A percentile compares a stretch with the other conserved stretches of the same genome.
These are phyloP conservation scores for Camelina neglecta DNA, from an alignment of 345 rosid species.

Conservation along the genomic window DNA sequence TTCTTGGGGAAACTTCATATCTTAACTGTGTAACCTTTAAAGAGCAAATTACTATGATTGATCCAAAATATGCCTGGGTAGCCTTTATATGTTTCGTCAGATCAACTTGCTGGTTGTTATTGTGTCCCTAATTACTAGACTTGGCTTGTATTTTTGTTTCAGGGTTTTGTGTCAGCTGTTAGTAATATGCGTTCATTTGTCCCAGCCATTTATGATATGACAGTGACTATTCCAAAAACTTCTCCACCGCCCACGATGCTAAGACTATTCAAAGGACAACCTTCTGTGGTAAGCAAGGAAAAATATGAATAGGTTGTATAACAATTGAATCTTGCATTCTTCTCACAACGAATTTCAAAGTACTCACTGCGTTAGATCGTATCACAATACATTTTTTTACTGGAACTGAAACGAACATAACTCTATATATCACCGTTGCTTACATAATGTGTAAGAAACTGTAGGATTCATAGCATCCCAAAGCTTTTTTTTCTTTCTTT, in stretches of 20 bases:
- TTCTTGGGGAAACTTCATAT: slow-evolving; percentile 19
- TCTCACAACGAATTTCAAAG: slow-evolving; percentile 12
- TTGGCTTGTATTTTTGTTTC: slow-evolving; percentile 40
- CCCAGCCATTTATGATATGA: slow-evolving; percentile 92
- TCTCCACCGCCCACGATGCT: slow-evolving; percentile 86
- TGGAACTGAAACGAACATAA: slow-evolving; percentile 4
- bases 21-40: slow-evolving; percentile 4
- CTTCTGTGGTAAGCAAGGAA: slow-evolving; percentile 76
- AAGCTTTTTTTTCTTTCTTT: background rate
- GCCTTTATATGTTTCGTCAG: background rate
- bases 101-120: slow-evolving; percentile 6
- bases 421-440: background rate
- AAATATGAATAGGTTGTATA: slow-evolving; percentile 23
- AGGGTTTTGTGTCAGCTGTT: slow-evolving; percentile 98
- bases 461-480: slow-evolving; percentile 17
- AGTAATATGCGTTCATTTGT: slow-evolving; percentile 91
- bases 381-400: slow-evolving; percentile 6
- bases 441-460: slow-evolving; percentile 5
- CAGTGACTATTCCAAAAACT: slow-evolving; percentile 75
- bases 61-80: slow-evolving; percentile 23
- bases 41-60: slow-evolving; percentile 19
- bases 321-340: slow-evolving; percentile 18
- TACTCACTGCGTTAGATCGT: background rate
- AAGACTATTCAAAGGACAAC: slow-evolving; percentile 79
- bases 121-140: slow-evolving; percentile 14